Base-by-base conservation (phyloP, 306 rosid species). In the Arachis stenosperma region DNA sequence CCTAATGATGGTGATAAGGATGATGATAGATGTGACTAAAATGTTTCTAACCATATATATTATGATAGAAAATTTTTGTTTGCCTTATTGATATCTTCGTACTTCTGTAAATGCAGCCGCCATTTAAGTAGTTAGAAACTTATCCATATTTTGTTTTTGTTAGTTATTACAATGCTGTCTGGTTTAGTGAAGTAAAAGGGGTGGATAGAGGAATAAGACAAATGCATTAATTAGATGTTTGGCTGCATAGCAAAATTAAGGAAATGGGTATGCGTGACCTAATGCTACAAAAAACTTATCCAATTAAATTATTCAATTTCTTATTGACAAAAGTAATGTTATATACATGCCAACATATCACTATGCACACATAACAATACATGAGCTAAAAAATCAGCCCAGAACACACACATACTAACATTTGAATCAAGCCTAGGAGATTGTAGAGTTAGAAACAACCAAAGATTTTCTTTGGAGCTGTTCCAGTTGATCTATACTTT, bases 401-500 rank as follows among this genome's bases (percentile, higher is more conserved):
- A 78, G 66, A 65, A 47, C 75, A 55, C 67, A 61, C 70, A 63
- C 71, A 56, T 42, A 64, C 55, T 39, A 70, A 60, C 77, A 59
- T 47, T 39, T 65, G 77, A 69, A 55, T 9, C 36, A 72, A 72
- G 46, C 41, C 14, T 61, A 10, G 50, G 63, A 36, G n/a, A 22
- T 53, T 71, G 57, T 17, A 67, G 62, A 41, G 47, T 61, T 51
- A 78, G 67, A 95, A 88, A 41, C 71, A 87, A 47, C 88, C 78
- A 53, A 91, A 55, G 59, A 86, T 75, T 77, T 90, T 95, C 81
- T 81, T 91, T 14, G 99, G 97, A 53, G 82, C 77, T 7, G 85
- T 87, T 82, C 98, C 97, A 39, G 98, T 90, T 67, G 99, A 96
- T 53, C 86, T 88, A 80, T 84, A 78, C 70, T 95, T 95, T 39